Evolutionary conservation across 164 flowering plant species (phyloP).

Genomic region (Aristolochia contorta): DNA sequence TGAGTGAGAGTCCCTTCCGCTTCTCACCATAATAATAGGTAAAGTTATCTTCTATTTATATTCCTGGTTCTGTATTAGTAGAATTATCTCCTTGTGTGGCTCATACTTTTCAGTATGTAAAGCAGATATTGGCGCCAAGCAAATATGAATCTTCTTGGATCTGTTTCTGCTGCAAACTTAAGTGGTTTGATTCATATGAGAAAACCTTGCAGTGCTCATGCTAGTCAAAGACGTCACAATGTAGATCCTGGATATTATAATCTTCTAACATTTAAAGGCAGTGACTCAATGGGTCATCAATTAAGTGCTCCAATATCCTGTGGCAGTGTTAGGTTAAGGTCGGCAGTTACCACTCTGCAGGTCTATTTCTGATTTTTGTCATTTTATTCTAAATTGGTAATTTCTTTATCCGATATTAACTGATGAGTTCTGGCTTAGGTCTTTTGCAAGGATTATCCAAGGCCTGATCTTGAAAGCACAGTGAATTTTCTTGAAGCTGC

Average conservation of each 20-base stretch:
- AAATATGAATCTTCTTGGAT: conserved; percentile 11
- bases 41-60: not conserved
- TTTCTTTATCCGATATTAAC: not conserved
- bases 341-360: conserved; percentile 8
- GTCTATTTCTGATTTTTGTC: conserved; percentile 5
- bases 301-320: conserved; percentile 2
- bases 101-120: not conserved
- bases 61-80: not conserved
- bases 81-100: not conserved
- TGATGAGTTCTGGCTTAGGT: conserved; percentile 33
- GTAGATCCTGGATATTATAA: conserved; percentile 1
- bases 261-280: conserved; percentile 11
- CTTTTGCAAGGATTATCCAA: conserved; percentile 79
- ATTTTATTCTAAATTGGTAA: not conserved
- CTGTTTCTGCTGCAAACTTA: conserved; percentile 16
- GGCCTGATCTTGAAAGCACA: conserved; percentile 86
- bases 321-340: too few relatives aligned
- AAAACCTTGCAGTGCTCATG: conserved; percentile 5
- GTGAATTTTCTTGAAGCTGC: conserved; percentile 84
- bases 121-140: not conserved
- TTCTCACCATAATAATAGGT: not conserved
- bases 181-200: conserved; percentile 4
- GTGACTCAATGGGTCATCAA: conserved; percentile 13
- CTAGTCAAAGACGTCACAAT: conserved; percentile 2
- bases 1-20: not conserved